Evolutionary conservation across 805 yeast genomes (phyloP).

Genomic region (Ogataea kodamae): DNA sequence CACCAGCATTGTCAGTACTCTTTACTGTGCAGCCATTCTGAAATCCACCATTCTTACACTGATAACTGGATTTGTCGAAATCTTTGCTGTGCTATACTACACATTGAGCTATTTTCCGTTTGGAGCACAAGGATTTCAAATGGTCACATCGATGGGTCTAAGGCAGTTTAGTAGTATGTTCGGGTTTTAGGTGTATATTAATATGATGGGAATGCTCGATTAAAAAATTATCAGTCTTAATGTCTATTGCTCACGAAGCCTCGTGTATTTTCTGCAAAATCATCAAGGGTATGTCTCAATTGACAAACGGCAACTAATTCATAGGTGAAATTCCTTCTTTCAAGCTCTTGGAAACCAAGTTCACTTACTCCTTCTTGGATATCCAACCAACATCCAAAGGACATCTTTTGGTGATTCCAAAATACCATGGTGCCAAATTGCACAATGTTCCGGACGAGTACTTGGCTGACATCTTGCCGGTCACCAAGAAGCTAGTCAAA

Average conservation of each 20-base stretch:
- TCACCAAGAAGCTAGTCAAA: constrained; percentile 79
- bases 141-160: constrained; percentile 42
- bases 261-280: constrained; percentile 91
- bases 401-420: constrained; percentile 87
- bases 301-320: constrained; percentile 3
- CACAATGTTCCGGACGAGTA: constrained; percentile 93
- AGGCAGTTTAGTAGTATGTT: constrained; percentile 38
- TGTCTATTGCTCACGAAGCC: constrained; percentile 42
- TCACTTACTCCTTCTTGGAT: constrained; percentile 81
- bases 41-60: constrained; percentile 75
- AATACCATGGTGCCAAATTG: constrained; percentile 87
- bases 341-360: constrained; percentile 83
- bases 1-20: constrained; percentile 71
- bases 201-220: constrained; percentile 1
- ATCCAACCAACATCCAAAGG: constrained; percentile 91
- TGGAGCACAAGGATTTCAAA: constrained; percentile 73
- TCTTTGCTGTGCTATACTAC: constrained; percentile 86
- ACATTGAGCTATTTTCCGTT: constrained; percentile 92
- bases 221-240: constrained; percentile 14
- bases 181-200: constrained; percentile 31
- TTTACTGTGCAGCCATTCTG: constrained; percentile 69
- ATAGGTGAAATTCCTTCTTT: constrained; percentile 90
- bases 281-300: constrained; percentile 59
- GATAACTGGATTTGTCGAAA: constrained; percentile 69
- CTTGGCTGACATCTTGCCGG: constrained; percentile 79